Evolutionary conservation across 495 filamentous ascomycete genomes (phyloP), one percentile per base, ranked within the genome.

Genomic region (Jackrogersella minutella): DNA sequence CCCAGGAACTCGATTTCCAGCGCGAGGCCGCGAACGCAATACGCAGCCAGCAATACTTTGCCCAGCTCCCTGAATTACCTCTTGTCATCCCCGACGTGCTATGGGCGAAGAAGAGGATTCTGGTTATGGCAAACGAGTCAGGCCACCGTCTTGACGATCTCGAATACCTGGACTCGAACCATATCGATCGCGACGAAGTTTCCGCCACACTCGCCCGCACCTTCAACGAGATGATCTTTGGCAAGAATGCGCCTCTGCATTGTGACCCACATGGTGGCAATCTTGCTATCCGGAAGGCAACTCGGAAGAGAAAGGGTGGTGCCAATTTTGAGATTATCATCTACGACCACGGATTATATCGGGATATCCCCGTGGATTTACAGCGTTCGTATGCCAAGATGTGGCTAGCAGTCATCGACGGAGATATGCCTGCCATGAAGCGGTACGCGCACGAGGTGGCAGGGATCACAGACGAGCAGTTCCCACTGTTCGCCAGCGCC

Each of bases 191-290:
- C 8, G 96, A 97, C 77, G 96, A 99, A 78, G 96, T 99, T 21
- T 96, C 93, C 5, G 95, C 96, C 0, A 90, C 94, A 0, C 79
- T 99, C 4, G 89, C 94, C 2, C 87, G 88, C 46, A 93, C 97
- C 57, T 99, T 99, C 84, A 99, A 99, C 80, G 93, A 97, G 75
- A 99, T 99, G 96, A 97, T 99, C 59, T 99, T 99, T 69, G 94
- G 95, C 26, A 87, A 88, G 46, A 81, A 89, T 62, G 93, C 95
- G 1, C 91, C 94, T 0, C 81, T 99, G 31, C 96, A 99, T 79
- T 99, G 96, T 76, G 96, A 99, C 72, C 96, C 96, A 2, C 96
- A 99, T 71, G 95, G 93, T 54, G 96, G 96, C 28, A 99, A 99
- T 74, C 91, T 98, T 26, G 95, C 96, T 24, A 93, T 99, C 62